Conservation (phyloP, 495 filamentous ascomycete species). For the Staphylotrichum longicolle region DNA sequence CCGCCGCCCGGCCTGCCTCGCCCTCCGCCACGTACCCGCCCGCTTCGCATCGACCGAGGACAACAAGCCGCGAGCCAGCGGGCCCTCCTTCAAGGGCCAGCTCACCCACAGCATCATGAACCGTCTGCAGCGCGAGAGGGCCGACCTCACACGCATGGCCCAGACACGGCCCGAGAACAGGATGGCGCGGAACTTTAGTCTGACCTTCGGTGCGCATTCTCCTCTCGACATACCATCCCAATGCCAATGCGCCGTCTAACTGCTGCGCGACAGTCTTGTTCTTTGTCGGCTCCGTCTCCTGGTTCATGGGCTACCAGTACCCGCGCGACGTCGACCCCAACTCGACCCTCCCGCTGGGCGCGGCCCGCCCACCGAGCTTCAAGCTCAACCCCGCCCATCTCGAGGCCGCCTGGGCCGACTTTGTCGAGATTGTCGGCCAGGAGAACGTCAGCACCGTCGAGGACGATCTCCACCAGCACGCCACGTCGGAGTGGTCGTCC, state of each 20-base stretch:
- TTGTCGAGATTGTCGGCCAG: slow-evolving; percentile 76
- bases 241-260: background rate
- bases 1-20: slow-evolving; percentile 13
- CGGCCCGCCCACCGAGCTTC: slow-evolving; percentile 61
- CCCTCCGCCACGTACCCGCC: slow-evolving; percentile 14
- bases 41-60: slow-evolving; percentile 30
- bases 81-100: slow-evolving; percentile 73
- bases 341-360: slow-evolving; percentile 71
- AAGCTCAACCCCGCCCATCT: slow-evolving; percentile 72
- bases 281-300: slow-evolving; percentile 61
- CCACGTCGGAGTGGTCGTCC: slow-evolving; percentile 86
- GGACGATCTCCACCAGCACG: slow-evolving; percentile 65
- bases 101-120: slow-evolving; percentile 79
- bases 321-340: slow-evolving; percentile 57
- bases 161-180: slow-evolving; percentile 52
- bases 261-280: slow-evolving; percentile 46
- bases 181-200: slow-evolving; percentile 55
- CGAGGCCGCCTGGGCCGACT: slow-evolving; percentile 92
- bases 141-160: slow-evolving; percentile 65
- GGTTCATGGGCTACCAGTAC: slow-evolving; percentile 65
- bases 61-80: slow-evolving; percentile 19
- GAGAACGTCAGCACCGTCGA: slow-evolving; percentile 78
- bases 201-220: slow-evolving; percentile 58
- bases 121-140: slow-evolving; percentile 70
- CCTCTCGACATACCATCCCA: background rate